Evolutionary conservation across 1,139 yeast genomes (phyloP), one percentile per base, ranked within the genome.

Genomic region (Komagataea norvegica): DNA sequence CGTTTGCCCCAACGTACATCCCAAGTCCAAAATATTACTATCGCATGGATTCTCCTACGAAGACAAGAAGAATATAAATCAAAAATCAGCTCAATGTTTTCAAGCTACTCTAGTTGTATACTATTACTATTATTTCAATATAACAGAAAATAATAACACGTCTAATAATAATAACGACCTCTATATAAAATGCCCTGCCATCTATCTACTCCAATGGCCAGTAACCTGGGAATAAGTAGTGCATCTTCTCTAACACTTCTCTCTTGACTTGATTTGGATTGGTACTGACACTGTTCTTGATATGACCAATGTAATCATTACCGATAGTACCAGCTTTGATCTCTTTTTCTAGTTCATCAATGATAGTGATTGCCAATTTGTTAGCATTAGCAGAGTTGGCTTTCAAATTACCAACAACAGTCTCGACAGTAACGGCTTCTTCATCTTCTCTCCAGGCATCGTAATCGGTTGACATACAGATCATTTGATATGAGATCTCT

Each of bases 401-500:
- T 57, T 77, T 77, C 59, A 91, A 72, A 61, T 91, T 87, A 38
- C 94, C 87, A 38, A 91, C 89, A 32, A 91, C 96, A 6, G 95
- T 84, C 64, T 89, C 96, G 14, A 93, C 97, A 10, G 97, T 89
- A 33, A 91, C 98, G 3, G 97, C 93, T 54, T 89, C 97, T 57
- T 81, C 96, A 41, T 75, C 78, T 54, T 84, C 95, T 57, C 88
- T 84, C 98, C 98, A 91, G 17, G 98, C 95, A 59, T 91, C 98
- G 62, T 93, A 91, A 62, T 93, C 98, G 14, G 98, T 91, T 2
- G 95, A 83, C 98, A 91, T 93, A 66, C 99, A 91, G 47, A 91
- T 76, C 96, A 91, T 91, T 63, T 89, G 97, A 64, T 93, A 91
- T 25, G 95, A 74, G 48, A 91, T 82, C 62, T 91, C 99, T 25